A percentile compares a stretch with the other conserved stretches of the same genome.
Conservation (phyloP, 2,329 filamentous ascomycete genomes). For the Nothophoma quercina region DNA sequence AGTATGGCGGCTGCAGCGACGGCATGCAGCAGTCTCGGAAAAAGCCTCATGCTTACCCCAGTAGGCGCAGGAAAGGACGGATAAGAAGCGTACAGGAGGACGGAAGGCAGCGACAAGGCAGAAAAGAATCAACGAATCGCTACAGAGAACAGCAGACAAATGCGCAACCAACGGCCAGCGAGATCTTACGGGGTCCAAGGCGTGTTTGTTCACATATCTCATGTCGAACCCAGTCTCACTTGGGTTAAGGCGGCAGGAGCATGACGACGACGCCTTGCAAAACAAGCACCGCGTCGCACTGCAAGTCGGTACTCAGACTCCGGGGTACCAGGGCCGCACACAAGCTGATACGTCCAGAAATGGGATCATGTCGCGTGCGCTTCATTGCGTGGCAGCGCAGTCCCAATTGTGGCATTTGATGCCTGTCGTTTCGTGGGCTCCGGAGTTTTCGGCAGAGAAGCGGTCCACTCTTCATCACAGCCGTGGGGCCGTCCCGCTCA, state of each 20-base stretch:
- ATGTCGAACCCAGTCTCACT: constrained; percentile 22
- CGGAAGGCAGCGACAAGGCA: constrained; percentile 5
- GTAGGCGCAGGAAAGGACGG: neutral
- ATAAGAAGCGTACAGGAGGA: neutral
- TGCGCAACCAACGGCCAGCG: neutral
- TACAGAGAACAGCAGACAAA: constrained; percentile 8
- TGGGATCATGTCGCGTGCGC: constrained; percentile 27
- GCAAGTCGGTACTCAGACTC: constrained; percentile 4
- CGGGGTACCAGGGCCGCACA: constrained; percentile 12
- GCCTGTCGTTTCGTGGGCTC: constrained; percentile 8
- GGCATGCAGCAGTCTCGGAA: constrained; percentile 41
- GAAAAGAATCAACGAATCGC: constrained; percentile 8
- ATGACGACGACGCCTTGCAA: constrained; percentile 37
- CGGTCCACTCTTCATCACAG: constrained; percentile 10
- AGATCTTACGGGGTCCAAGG: constrained; percentile 16
- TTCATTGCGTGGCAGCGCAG: constrained; percentile 14
- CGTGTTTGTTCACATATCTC: constrained; percentile 26
- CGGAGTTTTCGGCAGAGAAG: constrained; percentile 14
- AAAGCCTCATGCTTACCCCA: constrained; percentile 37
- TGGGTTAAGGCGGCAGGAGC: constrained; percentile 21
- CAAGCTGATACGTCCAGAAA: constrained; percentile 19
- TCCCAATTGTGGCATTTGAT: constrained; percentile 9
- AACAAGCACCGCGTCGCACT: constrained; percentile 16
- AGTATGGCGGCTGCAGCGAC: constrained; percentile 35
- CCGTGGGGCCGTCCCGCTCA: constrained; percentile 12